Base-by-base conservation (phyloP, 257 asterid genomes). In the Euphrasia confusa region DNA sequence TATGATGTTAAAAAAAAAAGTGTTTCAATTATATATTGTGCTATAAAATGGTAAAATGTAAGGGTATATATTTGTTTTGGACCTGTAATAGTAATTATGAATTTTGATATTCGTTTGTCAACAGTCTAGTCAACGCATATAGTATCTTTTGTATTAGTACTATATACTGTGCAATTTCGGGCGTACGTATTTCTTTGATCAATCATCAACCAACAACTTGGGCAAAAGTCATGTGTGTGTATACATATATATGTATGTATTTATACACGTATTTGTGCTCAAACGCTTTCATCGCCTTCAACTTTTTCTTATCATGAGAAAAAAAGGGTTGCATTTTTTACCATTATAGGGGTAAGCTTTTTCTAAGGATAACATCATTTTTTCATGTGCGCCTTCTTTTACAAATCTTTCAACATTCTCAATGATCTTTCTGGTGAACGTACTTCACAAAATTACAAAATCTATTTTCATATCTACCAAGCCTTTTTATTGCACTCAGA, bases 191-290 rank as follows among this genome's bases (percentile, higher is more conserved):
- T 48, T 48, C 9, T 7, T 8, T 54, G 64, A 44, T 59, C 62
- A 79, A 77, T 83, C 66, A 76, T 79, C 30, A 52, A 6, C 13
- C 57, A 21, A 21, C 32, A 52, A 52, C 28, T 52, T 52, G 58
- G 8, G 30, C 6, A 21, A 52, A 52, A 52, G 58, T 65, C 55
- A 49, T 14, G 15, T 48, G 12, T 44, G n/a, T 9, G 49, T 44
- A 7, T 21, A 21, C 24, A 21, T 21, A 21, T 21, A 21, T 21
- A 21, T 21, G 24, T 21, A 21, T 21, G 24, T 21, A 21, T 21
- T 21, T 32, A 4, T 33, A 33, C 2, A 6, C 9, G n/a, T 44
- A 44, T 14, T 15, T 39, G 40, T 39, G 60, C 9, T 56, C 45
- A 32, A 32, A 58, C 67, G 75, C 71, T 62, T 56, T 71, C 55